Base-by-base conservation (phyloP, 768 basidiomycete genomes). In the Suillus subalutaceus region DNA sequence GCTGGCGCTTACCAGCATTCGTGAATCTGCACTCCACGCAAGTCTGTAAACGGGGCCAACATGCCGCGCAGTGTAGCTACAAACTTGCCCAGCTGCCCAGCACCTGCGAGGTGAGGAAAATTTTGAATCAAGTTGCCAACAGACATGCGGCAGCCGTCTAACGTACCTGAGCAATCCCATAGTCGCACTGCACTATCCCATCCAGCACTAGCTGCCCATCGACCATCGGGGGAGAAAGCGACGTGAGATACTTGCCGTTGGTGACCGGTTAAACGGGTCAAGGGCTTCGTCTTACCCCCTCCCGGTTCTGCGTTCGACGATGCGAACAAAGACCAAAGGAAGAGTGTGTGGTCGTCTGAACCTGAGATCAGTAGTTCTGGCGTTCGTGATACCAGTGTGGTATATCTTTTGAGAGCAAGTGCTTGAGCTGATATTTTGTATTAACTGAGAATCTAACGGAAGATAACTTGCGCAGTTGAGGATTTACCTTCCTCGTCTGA, bases 341-440 rank as follows among this genome's bases (percentile, higher is more conserved):
- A 98, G 60, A 98, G 88, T 0, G 97, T 99, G 77, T 98, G 97
- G 76, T 99, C 97, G 75, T 99, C 96, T 4, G 96, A 98, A 26
- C 96, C 96, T 6, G 96, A 94, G 75, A 98, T 97, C 69, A 97
- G 82, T 5, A 94, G 83, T 76, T 98, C 96, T 13, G 94, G 90
- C 0, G 77, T 79, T 16, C 74, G 83, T 38, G 84, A 79, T 23
- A 91, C 83, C 65, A 93, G 83, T 7, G 82, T 80, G 41, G 90
- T 89, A 78, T 97, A 99, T 46, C 96, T 90, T 62, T 82, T 85
- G 63, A 90, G 79, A 6, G 96, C 96, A 26, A 90, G 80, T 15
- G 85, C 76, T 81, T 93, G 89, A 0, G 94, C 95, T 95, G 67
- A 41, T n/a, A 46, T 44, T 43, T 55, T 7, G 35, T 55, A 13